Conservation (phyloP, 2,329 filamentous ascomycete species). For the Zasmidium cellare region DNA sequence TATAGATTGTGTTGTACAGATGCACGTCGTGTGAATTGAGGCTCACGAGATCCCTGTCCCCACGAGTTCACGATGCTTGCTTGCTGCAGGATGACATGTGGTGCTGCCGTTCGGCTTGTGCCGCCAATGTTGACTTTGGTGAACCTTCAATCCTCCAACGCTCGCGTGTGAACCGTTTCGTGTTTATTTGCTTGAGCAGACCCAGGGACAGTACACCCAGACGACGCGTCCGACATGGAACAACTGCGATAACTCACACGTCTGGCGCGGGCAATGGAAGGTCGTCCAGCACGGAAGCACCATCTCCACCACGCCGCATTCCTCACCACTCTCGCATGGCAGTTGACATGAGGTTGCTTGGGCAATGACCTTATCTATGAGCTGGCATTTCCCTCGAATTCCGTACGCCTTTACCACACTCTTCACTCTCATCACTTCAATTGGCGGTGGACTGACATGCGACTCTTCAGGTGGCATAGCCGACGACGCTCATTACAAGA, state of each 20-base stretch:
- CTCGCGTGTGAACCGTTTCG: not conserved
- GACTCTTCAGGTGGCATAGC: constrained; percentile 11
- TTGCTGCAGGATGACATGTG: not conserved
- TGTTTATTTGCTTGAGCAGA: not conserved
- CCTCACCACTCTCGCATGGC: not conserved
- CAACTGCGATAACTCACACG: not conserved
- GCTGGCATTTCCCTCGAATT: constrained; percentile 17
- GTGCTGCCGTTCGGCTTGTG: constrained; percentile 4
- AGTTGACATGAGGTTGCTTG: constrained; percentile 5
- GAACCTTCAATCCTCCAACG: not conserved
- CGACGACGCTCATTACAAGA: constrained; percentile 19
- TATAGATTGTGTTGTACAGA: not conserved
- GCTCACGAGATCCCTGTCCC: not conserved
- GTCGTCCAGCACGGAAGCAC: not conserved
- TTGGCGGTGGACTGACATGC: constrained; percentile 1
- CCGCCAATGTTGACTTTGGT: not conserved
- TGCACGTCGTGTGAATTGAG: not conserved
- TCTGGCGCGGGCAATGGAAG: not conserved
- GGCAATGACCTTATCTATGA: constrained; percentile 7
- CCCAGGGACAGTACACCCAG: no score
- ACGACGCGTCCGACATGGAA: not conserved
- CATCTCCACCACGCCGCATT: not conserved
- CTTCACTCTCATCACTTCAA: not conserved
- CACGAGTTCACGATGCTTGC: not conserved
- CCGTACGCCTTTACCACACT: constrained; percentile 12